Evolutionary conservation across 768 basidiomycete genomes (phyloP).

Genomic region (Myochromella boudieri): DNA sequence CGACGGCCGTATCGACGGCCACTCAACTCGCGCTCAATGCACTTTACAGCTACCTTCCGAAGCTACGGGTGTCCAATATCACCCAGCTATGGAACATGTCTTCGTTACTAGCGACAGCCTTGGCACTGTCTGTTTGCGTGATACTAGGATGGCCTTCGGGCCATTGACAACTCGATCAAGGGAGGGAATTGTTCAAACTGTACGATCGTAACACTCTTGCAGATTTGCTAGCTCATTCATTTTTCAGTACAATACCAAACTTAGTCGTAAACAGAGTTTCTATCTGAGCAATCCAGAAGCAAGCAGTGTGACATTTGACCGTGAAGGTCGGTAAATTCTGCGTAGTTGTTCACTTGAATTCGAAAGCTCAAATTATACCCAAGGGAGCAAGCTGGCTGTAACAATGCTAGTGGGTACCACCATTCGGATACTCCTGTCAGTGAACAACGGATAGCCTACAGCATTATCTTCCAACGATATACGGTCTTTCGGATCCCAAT

Average conservation of each 20-base stretch:
- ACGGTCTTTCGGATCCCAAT: constrained; percentile 61
- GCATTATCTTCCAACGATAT: constrained; percentile 74
- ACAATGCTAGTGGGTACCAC: constrained; percentile 57
- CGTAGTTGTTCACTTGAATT: neutral
- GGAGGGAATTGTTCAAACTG: constrained; percentile 56
- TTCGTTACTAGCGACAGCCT: constrained; percentile 63
- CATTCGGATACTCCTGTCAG: neutral
- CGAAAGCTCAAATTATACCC: neutral
- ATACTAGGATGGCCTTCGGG: constrained; percentile 74
- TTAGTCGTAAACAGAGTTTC: constrained; percentile 37
- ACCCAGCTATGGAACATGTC: constrained; percentile 66
- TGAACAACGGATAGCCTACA: constrained; percentile 22
- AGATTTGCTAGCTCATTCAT: neutral
- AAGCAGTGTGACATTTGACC: constrained; percentile 68
- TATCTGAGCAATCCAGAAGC: constrained; percentile 61
- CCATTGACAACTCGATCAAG: constrained; percentile 40
- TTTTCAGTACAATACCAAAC: constrained; percentile 40
- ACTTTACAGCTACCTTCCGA: constrained; percentile 53
- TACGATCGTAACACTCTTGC: constrained; percentile 23
- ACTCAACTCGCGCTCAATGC: constrained; percentile 40
- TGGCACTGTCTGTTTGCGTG: constrained; percentile 66
- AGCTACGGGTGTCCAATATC: constrained; percentile 64
- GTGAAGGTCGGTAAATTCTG: constrained; percentile 46
- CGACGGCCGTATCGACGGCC: constrained; percentile 46
- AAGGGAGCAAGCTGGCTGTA: constrained; percentile 64